These are phyloP conservation scores for Bothia castanella DNA, from an alignment of 1,284 basidiomycete genomes.

Conservation along the genomic window DNA sequence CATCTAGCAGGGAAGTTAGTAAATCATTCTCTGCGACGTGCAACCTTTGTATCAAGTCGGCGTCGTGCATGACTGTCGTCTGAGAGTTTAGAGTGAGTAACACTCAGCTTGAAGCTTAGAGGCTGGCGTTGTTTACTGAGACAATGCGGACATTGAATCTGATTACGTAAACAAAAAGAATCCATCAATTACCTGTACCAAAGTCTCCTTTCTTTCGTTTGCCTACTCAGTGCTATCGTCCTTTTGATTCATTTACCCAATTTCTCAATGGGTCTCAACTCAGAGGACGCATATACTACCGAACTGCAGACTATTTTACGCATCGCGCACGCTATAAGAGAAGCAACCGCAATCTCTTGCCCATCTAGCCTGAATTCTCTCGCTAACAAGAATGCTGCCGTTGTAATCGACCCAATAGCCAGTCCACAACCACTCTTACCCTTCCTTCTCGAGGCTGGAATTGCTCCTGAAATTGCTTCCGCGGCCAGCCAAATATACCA, in stretches of 20 bases:
- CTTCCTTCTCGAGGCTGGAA: neutral
- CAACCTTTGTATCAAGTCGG: conserved; percentile 5
- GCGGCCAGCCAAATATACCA: neutral
- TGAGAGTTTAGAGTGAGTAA: too few relatives aligned
- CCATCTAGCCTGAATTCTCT: neutral
- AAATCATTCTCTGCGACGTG: conserved; percentile 7
- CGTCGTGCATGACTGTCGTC: neutral
- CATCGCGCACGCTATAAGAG: neutral
- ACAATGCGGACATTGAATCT: conserved; percentile 21
- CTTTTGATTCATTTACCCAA: too few relatives aligned
- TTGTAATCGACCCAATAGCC: conserved; percentile 5
- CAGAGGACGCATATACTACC: neutral
- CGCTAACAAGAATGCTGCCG: too few relatives aligned
- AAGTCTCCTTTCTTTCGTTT: too few relatives aligned
- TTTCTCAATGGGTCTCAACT: neutral
- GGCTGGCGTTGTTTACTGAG: too few relatives aligned
- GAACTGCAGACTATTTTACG: neutral
- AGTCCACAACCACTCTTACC: neutral
- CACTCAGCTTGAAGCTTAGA: too few relatives aligned
- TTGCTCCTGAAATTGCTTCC: neutral
- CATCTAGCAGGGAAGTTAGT: neutral
- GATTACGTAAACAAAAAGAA: neutral
- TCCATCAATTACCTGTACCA: too few relatives aligned
- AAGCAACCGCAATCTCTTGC: neutral
- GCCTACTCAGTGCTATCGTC: neutral